Evolutionary conservation across 1,284 basidiomycete species (phyloP), one percentile per base, ranked within the genome.

Genomic region (Boletellus sp.): DNA sequence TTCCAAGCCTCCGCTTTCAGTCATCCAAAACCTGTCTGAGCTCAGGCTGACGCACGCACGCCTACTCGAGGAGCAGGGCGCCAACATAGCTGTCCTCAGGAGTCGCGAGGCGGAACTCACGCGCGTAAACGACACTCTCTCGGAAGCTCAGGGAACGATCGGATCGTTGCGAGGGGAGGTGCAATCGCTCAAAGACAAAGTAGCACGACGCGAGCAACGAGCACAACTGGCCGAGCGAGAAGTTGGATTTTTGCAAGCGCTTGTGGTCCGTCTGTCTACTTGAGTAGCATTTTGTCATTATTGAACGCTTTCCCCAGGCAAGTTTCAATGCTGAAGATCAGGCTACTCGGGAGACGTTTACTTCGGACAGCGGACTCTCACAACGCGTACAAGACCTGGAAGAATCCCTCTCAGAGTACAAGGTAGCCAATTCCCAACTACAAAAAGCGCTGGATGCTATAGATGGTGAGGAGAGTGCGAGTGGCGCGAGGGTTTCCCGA

Each of bases 41-140:
- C 72, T 88, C 6, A 80, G 84, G 2, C 67, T 84, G 0, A 60
- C 70, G 0, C 78, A 87, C 49, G 82, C 82, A 0, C 70, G 70
- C 6, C 66, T 87, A 0, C 71, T 86, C 2, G 82, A 87, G 53
- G 77, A 84, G 32, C 76, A 85, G 33, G 84, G 85, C 0, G 69
- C 76, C 2, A 76, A 72, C 22, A 47, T 63, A 1, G 80, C 80
- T 0, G 54, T 74, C 8, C 68, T 84, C 5, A 72, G 70, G 1
- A 68, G 66, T 26, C 72, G 78, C 33, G 75, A 84, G 48, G 68
- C 69, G 2, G 77, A 83, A 43, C 62, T 85, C 0, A 54, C 55
- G 0, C 71, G 71, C 2, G 49, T 66, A 2, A 67, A 73, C 35
- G 53, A 58, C 2, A 67, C 69, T 8, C 62, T 71, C 2, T 54